A percentile compares a stretch with the other conserved stretches of the same genome.
Conservation (phyloP, 345 rosid genomes). For the Anacardium occidentale region DNA sequence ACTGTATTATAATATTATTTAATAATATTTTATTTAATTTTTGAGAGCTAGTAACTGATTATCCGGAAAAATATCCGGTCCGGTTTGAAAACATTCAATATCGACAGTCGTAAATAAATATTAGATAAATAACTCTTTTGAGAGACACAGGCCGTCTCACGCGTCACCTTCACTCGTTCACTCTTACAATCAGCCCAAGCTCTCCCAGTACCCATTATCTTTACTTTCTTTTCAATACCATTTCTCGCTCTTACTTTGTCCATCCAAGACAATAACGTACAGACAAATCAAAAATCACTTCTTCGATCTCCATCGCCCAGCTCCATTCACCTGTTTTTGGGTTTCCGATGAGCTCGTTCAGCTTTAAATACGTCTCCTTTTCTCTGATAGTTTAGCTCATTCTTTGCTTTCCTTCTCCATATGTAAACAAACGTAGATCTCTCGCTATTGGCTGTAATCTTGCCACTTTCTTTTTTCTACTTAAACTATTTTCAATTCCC, state of each 20-base stretch:
- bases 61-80: too few species aligned
- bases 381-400: not conserved
- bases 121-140: too few species aligned
- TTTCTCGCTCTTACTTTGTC: not conserved
- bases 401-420: not conserved
- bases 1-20: too few species aligned
- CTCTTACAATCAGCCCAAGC: not conserved
- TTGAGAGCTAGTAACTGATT: too few species aligned
- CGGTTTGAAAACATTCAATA: too few species aligned
- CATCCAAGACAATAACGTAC: not conserved
- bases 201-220: not conserved
- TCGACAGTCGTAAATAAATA: too few species aligned
- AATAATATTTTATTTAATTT: too few species aligned
- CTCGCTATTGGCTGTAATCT: not conserved
- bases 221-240: too few species aligned
- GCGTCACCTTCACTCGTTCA: not conserved
- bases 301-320: not conserved
- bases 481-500: not conserved
- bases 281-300: slow-evolving; percentile 5
- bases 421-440: slow-evolving; percentile 2
- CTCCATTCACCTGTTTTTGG: not conserved
- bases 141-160: not conserved
- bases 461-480: not conserved
- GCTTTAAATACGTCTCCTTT: not conserved
- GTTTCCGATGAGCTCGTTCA: not conserved